Base-by-base conservation (phyloP, 169 alveolate species). In the Toxoplasma gondii region DNA sequence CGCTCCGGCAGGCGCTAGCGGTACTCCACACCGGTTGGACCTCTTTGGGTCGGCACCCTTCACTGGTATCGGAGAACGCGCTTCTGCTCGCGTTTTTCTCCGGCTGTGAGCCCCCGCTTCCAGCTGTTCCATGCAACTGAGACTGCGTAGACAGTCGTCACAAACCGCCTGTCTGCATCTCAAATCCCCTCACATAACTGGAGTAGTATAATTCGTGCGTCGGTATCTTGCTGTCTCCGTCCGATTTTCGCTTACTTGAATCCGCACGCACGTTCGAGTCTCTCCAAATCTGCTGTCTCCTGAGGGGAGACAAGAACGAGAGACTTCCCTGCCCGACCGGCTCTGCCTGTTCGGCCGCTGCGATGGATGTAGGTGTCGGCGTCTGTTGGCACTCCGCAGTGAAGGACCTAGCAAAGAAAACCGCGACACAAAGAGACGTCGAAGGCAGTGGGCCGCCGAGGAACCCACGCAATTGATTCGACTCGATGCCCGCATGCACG, bases 321-420 rank as follows among this genome's bases (percentile, higher is more conserved):
- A 31, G 93, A 83, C 29, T 38, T 45, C 7, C 99, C 99, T 49
- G 93, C 90, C 92, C 98, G 96, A 0, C 99, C 99, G 0, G 99
- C 99, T 92, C 99, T 96, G 24, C 99, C 99, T n/a, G 99, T 97
- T 86, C 99, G 97, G 0, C 99, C 99, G n/a, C 98, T 97, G 96
- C 99, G 97, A 95, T 98, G 99, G 67, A 98, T 97, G 95, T 98
- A 98, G 74, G 96, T 95, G 53, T 97, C 97, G 58, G 97, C 95
- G 69, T 97, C 96, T 91, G 96, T 96, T 17, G 99, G 99, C 74
- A 98, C 97, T 93, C 98, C 99, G 93, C 96, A 98, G 93, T 98
- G 98, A 38, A 98, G 94, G 43, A 98, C 98, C 95, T 93, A 87
- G 38, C 31, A 29, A 81, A 91, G 27, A 58, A 34, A n/a, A 0